Percentiles rank a stretch among this genome's conserved stretches.
Evolutionary conservation across 768 basidiomycete species (phyloP).

Genomic region (Collybia nuda): DNA sequence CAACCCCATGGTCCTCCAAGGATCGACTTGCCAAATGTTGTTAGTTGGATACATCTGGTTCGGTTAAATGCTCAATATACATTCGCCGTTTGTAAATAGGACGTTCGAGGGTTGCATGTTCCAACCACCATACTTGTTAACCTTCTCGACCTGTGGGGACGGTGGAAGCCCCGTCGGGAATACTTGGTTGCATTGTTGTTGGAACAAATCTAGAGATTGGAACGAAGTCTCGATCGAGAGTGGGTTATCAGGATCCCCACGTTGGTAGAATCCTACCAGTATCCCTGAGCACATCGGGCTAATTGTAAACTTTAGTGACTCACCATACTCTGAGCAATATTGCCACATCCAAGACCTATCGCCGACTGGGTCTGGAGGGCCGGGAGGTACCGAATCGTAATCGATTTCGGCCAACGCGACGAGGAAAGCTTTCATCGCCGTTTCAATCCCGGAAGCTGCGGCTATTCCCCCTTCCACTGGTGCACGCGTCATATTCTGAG

Average conservation of each 20-base stretch:
- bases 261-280: conserved; percentile 42
- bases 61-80: conserved; percentile 13
- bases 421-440: conserved; percentile 39
- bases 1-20: conserved; percentile 51
- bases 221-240: conserved; percentile 49
- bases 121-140: conserved; percentile 55
- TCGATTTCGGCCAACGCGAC: conserved; percentile 42
- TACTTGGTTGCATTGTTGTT: conserved; percentile 40
- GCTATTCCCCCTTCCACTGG: conserved; percentile 39
- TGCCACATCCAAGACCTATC: conserved; percentile 55
- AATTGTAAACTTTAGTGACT: neutral
- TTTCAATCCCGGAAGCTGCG: conserved; percentile 29
- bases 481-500: conserved; percentile 35
- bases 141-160: conserved; percentile 39
- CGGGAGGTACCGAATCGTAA: conserved; percentile 42
- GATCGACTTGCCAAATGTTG: conserved; percentile 37
- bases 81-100: conserved; percentile 50
- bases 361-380: conserved; percentile 38
- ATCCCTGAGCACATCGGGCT: neutral
- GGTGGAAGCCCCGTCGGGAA: conserved; percentile 37
- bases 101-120: conserved; percentile 48
- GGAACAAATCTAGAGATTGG: conserved; percentile 42
- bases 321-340: conserved; percentile 52
- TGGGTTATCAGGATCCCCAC: conserved; percentile 43
- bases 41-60: too few species aligned